Evolutionary conservation across 495 filamentous ascomycete species (phyloP), one percentile per base, ranked within the genome.

Genomic region (Penicillium salamii): DNA sequence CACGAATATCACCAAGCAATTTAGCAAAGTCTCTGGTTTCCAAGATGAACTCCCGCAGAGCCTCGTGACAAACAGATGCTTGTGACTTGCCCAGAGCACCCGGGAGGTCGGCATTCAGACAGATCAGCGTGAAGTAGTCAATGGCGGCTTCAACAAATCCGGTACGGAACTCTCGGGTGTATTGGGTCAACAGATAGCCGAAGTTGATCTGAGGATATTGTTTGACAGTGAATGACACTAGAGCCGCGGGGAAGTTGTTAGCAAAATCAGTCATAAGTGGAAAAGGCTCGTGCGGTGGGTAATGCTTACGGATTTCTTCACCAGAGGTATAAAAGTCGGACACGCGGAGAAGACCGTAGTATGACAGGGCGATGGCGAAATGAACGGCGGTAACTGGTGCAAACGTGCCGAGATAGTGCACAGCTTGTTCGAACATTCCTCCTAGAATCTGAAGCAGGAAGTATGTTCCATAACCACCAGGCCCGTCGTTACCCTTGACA

Each of bases 401-500:
- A 71, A 90, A 89, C 17, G 84, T 80, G 58, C 93, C 96, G 28
- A 99, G 78, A 68, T 92, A 97, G 14, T 86, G 80, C 46, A 97
- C 80, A 9, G 92, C 93, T 59, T 91, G 87, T 72, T 99, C 93
- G 59, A 96, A 99, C 85, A 97, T 87, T 56, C 93, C 93, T 40
- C 85, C 85, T 43, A 97, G 75, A 33, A 96, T 80, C 62, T 95
- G 87, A 42, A 97, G 79, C 63, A 91, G 87, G 72, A 99, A 97
- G 69, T 84, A 97, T 52, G 90, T 88, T 59, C 88, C 91, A 58
- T 89, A 91, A 47, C 84, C 85, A 39, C 87, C 87, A 48, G 84
- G 81, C 18, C 78, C 79, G 44, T 90, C 86, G 50, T 78, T 75
- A 9, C 83, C 83, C 42, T 85, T 85, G 33, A 80, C 76, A 65